Conservation (phyloP, 106 monocot genomes). For the Acorus gramineus region DNA sequence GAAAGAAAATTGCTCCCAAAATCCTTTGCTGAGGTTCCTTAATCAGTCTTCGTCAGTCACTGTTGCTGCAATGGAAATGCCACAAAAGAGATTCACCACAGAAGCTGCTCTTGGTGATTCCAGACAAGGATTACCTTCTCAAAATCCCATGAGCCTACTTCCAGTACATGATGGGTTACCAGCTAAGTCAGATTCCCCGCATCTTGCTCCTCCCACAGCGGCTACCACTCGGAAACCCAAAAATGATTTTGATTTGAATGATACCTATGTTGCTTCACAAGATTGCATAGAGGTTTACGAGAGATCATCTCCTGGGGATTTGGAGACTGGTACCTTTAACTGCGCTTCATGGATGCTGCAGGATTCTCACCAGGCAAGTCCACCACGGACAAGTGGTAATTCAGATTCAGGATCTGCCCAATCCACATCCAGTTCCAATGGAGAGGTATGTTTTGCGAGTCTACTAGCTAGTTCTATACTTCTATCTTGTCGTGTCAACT, state of each 20-base stretch:
- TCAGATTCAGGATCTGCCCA: slow-evolving; percentile 58
- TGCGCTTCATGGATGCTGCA: slow-evolving; percentile 33
- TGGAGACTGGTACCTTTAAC: slow-evolving; percentile 21
- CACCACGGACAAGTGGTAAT: slow-evolving; percentile 59
- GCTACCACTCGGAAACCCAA: slow-evolving; percentile 8
- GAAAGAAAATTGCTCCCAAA: slow-evolving; percentile 8
- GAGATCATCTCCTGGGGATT: slow-evolving; percentile 13
- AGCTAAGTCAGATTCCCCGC: neutral
- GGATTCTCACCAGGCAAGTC: slow-evolving; percentile 46
- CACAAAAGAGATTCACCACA: slow-evolving; percentile 4
- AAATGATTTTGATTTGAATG: slow-evolving; percentile 77
- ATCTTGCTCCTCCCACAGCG: slow-evolving; percentile 10
- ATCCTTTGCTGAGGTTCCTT: neutral
- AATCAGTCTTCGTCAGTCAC: slow-evolving; percentile 12
- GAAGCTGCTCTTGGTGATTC: slow-evolving; percentile 19
- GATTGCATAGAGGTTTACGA: slow-evolving; percentile 20
- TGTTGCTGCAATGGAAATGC: slow-evolving; percentile 12
- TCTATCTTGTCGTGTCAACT: too few relatives aligned
- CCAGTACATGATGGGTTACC: neutral
- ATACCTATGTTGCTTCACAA: slow-evolving; percentile 27
- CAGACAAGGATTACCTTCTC: neutral
- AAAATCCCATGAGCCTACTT: neutral
- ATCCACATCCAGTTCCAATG: slow-evolving; percentile 55
- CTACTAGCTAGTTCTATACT: neutral
- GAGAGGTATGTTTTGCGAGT: slow-evolving; percentile 32